Evolutionary conservation across 331 rosid species (phyloP).

Genomic region (Malus hybrid): DNA sequence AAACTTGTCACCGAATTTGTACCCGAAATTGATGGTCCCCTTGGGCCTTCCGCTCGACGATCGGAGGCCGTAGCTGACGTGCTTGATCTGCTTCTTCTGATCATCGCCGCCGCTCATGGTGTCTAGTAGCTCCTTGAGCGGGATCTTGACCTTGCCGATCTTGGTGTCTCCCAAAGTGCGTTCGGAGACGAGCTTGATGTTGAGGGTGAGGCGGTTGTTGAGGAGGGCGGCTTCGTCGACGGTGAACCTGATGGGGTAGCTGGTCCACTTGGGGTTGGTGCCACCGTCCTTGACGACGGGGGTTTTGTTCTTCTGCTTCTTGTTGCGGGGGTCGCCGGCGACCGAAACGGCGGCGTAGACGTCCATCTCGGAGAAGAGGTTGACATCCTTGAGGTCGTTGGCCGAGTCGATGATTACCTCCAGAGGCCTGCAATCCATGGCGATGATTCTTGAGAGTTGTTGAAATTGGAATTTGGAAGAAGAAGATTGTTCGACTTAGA

Average conservation of each 20-base stretch:
- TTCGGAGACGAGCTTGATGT: slow-evolving; percentile 28
- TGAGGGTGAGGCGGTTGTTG: slow-evolving; percentile 29
- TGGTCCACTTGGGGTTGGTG: slow-evolving; percentile 36
- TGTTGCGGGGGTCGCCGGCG: slow-evolving; percentile 25
- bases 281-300: slow-evolving; percentile 33
- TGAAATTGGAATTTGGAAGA: neutral
- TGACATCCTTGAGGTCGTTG: slow-evolving; percentile 35
- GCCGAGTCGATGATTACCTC: slow-evolving; percentile 32
- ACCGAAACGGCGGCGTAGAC: slow-evolving; percentile 40
- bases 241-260: slow-evolving; percentile 25
- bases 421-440: slow-evolving; percentile 41
- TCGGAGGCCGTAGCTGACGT: slow-evolving; percentile 19
- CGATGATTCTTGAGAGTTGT: neutral
- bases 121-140: slow-evolving; percentile 35
- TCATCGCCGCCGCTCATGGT: neutral
- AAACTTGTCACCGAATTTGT: slow-evolving; percentile 45
- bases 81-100: slow-evolving; percentile 3
- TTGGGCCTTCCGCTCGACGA: slow-evolving; percentile 18
- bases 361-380: slow-evolving; percentile 46
- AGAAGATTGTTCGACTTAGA: neutral
- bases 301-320: slow-evolving; percentile 28
- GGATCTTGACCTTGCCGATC: slow-evolving; percentile 35
- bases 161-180: slow-evolving; percentile 26
- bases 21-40: slow-evolving; percentile 32
- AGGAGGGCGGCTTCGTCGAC: slow-evolving; percentile 12